phyloP scores from a whole-genome alignment of 106 monocot genomes.

The Vanilla planifolia region DNA sequence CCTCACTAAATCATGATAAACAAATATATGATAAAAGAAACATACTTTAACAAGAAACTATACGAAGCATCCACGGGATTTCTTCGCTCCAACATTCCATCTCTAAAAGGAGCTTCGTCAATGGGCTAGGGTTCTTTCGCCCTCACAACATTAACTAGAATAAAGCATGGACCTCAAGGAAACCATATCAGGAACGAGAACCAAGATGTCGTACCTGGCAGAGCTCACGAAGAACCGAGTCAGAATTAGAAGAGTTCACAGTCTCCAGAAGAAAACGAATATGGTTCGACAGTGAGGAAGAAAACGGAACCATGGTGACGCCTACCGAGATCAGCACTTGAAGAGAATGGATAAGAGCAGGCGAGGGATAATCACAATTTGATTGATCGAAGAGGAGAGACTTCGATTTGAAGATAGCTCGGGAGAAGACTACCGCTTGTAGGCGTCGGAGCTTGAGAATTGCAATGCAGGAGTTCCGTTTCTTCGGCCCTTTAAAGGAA shows the following conservation, averaged over 20 bases:
- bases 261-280: slow-evolving; percentile 42
- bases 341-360: not conserved
- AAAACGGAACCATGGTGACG: slow-evolving; percentile 35
- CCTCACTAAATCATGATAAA: not conserved
- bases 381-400: not conserved
- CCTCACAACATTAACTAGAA: not conserved
- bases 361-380: not conserved
- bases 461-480: no score
- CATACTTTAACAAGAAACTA: not conserved
- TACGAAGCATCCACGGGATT: no score
- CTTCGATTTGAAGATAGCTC: not conserved
- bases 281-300: slow-evolving; percentile 21
- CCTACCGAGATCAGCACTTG: not conserved
- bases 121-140: not conserved
- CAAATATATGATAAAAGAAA: not conserved
- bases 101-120: no score
- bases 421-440: no score
- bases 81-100: not conserved
- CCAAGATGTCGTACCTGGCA: slow-evolving; percentile 35
- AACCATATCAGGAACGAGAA: not conserved
- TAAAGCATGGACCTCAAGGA: not conserved
- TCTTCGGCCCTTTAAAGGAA: no score
- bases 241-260: slow-evolving; percentile 25
- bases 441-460: no score
- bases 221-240: slow-evolving; percentile 36